Percentiles rank a stretch among this genome's conserved stretches.
Conservation (phyloP, 495 filamentous ascomycete species). For the Aspergillus homomorphus region DNA sequence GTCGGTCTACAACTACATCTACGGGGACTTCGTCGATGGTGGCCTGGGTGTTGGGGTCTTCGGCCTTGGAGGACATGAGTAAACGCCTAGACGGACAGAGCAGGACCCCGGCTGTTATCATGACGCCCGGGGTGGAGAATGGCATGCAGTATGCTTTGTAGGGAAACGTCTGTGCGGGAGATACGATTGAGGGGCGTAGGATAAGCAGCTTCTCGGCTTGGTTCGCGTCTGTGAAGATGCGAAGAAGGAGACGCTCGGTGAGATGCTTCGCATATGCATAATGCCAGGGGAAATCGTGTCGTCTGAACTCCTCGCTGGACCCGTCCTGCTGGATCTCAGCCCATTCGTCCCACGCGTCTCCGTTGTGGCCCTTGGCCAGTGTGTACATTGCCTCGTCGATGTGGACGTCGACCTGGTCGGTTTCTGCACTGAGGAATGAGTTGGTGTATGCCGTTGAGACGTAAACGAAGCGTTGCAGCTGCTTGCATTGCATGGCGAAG, state of each 20-base stretch:
- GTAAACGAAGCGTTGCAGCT: conserved; percentile 15
- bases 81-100: neutral
- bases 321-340: conserved; percentile 1
- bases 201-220: conserved; percentile 10
- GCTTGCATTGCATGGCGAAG: neutral
- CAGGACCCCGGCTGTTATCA: neutral
- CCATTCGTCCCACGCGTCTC: neutral
- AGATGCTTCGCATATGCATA: conserved; percentile 24
- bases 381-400: conserved; percentile 4
- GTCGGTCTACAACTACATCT: conserved; percentile 31
- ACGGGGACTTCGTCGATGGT: conserved; percentile 35
- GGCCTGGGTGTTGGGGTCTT: conserved; percentile 24
- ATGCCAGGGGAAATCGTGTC: conserved; percentile 16
- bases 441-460: conserved; percentile 20
- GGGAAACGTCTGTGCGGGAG: conserved; percentile 10
- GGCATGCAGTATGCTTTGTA: conserved; percentile 13
- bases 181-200: conserved; percentile 19
- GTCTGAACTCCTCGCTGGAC: conserved; percentile 5
- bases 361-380: neutral
- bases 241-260: conserved; percentile 15
- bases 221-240: neutral
- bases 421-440: neutral
- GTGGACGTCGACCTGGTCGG: neutral
- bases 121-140: conserved; percentile 1
- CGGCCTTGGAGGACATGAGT: conserved; percentile 11